Base-by-base conservation (phyloP, 495 filamentous ascomycete species). In the Neurospora sp. region DNA sequence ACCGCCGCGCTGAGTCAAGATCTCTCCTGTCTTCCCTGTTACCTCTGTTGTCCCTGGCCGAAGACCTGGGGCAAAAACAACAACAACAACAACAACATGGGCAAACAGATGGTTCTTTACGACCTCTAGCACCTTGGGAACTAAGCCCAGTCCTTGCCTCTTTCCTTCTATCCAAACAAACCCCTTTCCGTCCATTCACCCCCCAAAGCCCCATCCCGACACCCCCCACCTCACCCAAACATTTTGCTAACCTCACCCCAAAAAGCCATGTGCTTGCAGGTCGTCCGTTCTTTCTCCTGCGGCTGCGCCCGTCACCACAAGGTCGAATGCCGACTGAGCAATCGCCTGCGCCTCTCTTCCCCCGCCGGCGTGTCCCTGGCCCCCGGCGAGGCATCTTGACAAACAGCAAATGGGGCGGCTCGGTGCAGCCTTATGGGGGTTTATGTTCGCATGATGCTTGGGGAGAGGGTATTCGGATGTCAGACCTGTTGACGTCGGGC, bases 1-100 rank as follows among this genome's bases (percentile, higher is more conserved):
- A 18, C 84, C 77, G 73, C 75, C 81, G 69, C 82, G 77, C 77
- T 84, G 82, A 72, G 79, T 75, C 39, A 81, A 48, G 71, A 44
- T 44, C 6, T 18, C 41, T 9, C 41, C 2, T 44, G 6, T 44
- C 41, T 18, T 44, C 16, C 6, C 41, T 18, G 7, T 18, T n/a
- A 44, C 41, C 41, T 44, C 16, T 44, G 5, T 44, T 44, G 41
- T 18, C 41, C 16, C 1, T 0, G 41, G n/a, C 2, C 5, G 7
- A n/a, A 44, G 31, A 31, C 31, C 1, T 31, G 1, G 31, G 3
- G 31, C 31, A 31, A 31, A 2, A 31, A 31, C 31, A 31, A 31
- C 3, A 31, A 31, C 3, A 31, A 31, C 31, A 31, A 31, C 3
- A 31, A 31, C 3, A 31, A 31, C 1, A 31, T 31, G 31, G 31